These are phyloP conservation scores for Ceratocystis alfenasii DNA, from an alignment of 2,329 filamentous ascomycete species.

Conservation along the genomic window DNA sequence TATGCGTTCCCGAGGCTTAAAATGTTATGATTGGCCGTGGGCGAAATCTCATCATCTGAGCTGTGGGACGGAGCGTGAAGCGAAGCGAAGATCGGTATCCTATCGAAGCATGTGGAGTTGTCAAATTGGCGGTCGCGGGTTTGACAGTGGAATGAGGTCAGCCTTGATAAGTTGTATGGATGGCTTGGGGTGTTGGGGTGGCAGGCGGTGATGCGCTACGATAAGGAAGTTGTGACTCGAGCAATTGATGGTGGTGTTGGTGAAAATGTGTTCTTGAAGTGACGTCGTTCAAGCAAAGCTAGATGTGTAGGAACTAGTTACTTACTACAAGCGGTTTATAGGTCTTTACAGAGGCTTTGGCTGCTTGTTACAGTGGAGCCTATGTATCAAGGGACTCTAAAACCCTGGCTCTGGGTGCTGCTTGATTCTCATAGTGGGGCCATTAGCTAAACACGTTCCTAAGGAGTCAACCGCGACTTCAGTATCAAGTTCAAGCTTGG, in stretches of 20 bases:
- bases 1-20: constrained; percentile 5
- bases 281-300: background rate
- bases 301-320: too few relatives aligned
- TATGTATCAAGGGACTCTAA: background rate
- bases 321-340: background rate
- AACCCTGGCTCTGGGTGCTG: background rate
- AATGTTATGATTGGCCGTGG: background rate
- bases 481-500: background rate
- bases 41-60: background rate
- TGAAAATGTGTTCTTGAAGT: constrained; percentile 5
- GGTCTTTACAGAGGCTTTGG: background rate
- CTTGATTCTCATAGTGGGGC: background rate
- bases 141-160: background rate
- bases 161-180: too few relatives aligned
- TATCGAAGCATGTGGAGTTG: constrained; percentile 2
- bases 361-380: background rate
- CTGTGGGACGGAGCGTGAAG: background rate
- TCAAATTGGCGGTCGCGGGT: background rate
- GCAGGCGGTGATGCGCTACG: background rate
- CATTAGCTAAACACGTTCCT: background rate
- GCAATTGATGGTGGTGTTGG: background rate
- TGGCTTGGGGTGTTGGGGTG: background rate
- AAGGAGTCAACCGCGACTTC: background rate
- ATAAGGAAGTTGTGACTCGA: background rate
- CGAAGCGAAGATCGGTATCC: background rate